Evolutionary conservation across 805 yeast genomes (phyloP).

Genomic region (Starmerella vitae): DNA sequence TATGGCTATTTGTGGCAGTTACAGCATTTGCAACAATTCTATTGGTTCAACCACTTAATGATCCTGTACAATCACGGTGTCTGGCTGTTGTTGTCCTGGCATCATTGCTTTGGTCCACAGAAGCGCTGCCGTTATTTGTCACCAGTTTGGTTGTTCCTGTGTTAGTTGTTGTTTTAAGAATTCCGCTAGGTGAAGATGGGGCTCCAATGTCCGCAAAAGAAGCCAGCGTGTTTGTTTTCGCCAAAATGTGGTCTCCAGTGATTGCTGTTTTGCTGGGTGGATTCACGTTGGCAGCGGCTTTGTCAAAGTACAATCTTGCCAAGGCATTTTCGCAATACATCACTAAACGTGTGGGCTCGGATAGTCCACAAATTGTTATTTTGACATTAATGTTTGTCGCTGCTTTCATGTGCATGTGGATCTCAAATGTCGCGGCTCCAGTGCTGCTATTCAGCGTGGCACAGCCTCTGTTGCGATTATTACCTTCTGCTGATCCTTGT

Average conservation of each 20-base stretch:
- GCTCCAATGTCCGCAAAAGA: conserved; percentile 44
- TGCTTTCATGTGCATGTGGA: conserved; percentile 83
- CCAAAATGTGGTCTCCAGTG: conserved; percentile 91
- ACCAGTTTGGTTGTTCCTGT: conserved; percentile 78
- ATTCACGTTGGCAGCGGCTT: conserved; percentile 85
- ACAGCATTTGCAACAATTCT: conserved; percentile 38
- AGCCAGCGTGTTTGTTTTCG: conserved; percentile 65
- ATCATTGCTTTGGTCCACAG: conserved; percentile 91
- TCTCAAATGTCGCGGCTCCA: conserved; percentile 94
- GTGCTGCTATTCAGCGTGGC: conserved; percentile 82
- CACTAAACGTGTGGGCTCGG: conserved; percentile 70
- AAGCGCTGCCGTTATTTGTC: conserved; percentile 79
- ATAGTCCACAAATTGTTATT: conserved; percentile 55
- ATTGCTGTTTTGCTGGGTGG: conserved; percentile 86
- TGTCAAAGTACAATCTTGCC: conserved; percentile 82
- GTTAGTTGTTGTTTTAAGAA: conserved; percentile 57
- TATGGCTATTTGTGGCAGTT: conserved; percentile 34
- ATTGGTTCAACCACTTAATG: conserved; percentile 31
- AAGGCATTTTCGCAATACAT: conserved; percentile 72
- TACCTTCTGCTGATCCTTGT: conserved; percentile 65
- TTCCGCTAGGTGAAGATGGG: conserved; percentile 28
- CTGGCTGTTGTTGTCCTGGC: conserved; percentile 71
- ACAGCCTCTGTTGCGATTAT: conserved; percentile 74
- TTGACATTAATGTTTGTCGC: conserved; percentile 78
- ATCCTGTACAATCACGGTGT: conserved; percentile 60